Percentiles rank a stretch among this genome's conserved stretches.
Conservation (phyloP, 2,329 filamentous ascomycete species). For the Penicillium sp. region DNA sequence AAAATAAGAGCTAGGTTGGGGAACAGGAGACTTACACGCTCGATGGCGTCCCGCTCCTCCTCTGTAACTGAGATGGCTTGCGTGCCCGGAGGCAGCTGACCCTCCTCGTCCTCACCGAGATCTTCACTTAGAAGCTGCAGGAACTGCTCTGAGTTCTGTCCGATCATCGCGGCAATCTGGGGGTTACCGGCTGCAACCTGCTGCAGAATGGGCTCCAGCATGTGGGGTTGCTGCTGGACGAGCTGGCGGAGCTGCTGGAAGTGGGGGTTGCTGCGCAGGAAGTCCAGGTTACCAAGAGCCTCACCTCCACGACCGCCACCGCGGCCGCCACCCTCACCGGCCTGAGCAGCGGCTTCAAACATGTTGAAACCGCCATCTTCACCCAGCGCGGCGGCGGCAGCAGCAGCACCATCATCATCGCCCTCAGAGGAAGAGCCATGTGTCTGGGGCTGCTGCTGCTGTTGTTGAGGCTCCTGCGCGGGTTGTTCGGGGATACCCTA, state of each 20-base stretch:
- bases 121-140: slow-evolving; percentile 86
- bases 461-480: slow-evolving; percentile 67
- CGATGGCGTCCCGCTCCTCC: slow-evolving; percentile 95
- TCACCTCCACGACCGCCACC: slow-evolving; percentile 52
- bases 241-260: slow-evolving; percentile 97
- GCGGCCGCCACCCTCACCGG: slow-evolving; percentile 48
- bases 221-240: slow-evolving; percentile 94
- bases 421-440: slow-evolving; percentile 44
- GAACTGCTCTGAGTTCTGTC: slow-evolving; percentile 89
- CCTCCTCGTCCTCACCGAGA: slow-evolving; percentile 67
- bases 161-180: slow-evolving; percentile 87
- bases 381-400: slow-evolving; percentile 26
- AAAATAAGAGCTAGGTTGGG: neutral
- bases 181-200: slow-evolving; percentile 95
- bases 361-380: slow-evolving; percentile 73
- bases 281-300: slow-evolving; percentile 78
- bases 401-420: slow-evolving; percentile 24
- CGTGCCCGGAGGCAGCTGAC: slow-evolving; percentile 73
- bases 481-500: slow-evolving; percentile 89
- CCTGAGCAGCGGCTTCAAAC: slow-evolving; percentile 87
- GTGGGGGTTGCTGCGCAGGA: slow-evolving; percentile 90
- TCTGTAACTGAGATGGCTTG: slow-evolving; percentile 90
- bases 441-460: slow-evolving; percentile 59
- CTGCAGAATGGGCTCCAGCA: slow-evolving; percentile 97
- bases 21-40: slow-evolving; percentile 65